These are phyloP conservation scores for Ceratopteris richardii DNA, from an alignment of 75 land plant species.

Conservation along the genomic window DNA sequence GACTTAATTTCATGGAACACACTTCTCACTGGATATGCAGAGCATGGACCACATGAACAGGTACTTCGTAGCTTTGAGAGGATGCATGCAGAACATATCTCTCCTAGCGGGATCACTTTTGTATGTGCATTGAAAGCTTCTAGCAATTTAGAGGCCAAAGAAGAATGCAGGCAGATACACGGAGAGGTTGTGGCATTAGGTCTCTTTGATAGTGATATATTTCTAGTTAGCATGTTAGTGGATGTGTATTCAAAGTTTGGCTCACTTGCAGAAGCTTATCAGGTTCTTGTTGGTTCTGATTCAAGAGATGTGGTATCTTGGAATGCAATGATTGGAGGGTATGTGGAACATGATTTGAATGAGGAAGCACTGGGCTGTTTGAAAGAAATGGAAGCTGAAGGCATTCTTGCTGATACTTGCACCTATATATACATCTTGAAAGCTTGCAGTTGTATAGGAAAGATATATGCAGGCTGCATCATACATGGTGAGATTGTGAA, in stretches of 20 bases:
- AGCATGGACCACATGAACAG: conserved; percentile 4
- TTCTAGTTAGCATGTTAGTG: neutral
- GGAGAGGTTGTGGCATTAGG: neutral
- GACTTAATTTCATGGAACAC: conserved; percentile 20
- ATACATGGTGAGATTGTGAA: conserved; percentile 34
- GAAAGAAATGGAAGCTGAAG: conserved; percentile 26
- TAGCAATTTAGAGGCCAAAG: neutral
- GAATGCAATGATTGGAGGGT: conserved; percentile 32
- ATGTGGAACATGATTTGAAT: conserved; percentile 17
- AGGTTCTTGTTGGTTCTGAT: neutral
- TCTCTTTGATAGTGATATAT: neutral
- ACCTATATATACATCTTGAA: conserved; percentile 44
- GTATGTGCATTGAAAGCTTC: conserved; percentile 15
- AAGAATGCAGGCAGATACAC: neutral
- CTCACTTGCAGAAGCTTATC: neutral
- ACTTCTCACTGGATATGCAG: conserved; percentile 9
- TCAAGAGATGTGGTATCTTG: conserved; percentile 8
- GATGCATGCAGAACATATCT: conserved; percentile 4
- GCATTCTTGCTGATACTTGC: conserved; percentile 39
- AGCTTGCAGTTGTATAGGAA: conserved; percentile 40
- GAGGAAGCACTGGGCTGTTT: conserved; percentile 19
- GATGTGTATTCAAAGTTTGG: conserved; percentile 2
- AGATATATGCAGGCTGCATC: conserved; percentile 35
- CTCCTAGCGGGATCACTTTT: conserved; percentile 11
- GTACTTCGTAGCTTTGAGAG: conserved; percentile 6